Percentiles rank a stretch among this genome's conserved stretches.
Evolutionary conservation across 2,329 filamentous ascomycete species (phyloP).

Genomic region (Bertia moriformis): DNA sequence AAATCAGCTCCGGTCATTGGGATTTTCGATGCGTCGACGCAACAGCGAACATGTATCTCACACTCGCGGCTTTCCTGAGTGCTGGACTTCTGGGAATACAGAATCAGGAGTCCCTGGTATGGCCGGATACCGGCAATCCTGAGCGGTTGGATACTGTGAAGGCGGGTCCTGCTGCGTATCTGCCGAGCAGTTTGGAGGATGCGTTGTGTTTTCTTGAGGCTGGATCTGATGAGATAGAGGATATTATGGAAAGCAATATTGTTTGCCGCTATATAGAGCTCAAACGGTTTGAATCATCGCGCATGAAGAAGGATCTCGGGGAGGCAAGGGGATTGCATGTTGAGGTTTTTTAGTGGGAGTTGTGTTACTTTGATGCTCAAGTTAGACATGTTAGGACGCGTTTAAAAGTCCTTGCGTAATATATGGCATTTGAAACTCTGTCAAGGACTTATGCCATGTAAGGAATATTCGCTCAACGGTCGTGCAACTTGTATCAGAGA

Average conservation of each 20-base stretch:
- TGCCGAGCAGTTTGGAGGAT: not conserved
- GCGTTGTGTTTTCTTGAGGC: not conserved
- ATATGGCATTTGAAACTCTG: too few species aligned
- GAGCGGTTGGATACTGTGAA: not conserved
- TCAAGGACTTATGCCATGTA: too few species aligned
- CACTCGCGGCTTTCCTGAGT: slow-evolving; percentile 5
- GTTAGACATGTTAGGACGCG: too few species aligned
- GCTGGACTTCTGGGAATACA: slow-evolving; percentile 7
- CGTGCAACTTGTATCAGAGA: too few species aligned
- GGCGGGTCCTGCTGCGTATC: not conserved
- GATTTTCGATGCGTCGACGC: slow-evolving; percentile 9
- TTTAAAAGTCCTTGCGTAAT: too few species aligned
- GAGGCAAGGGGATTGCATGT: too few species aligned
- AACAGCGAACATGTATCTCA: slow-evolving; percentile 10
- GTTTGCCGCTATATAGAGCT: not conserved
- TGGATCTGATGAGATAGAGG: not conserved
- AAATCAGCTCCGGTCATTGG: slow-evolving; percentile 9
- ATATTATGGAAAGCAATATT: not conserved
- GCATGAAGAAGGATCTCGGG: too few species aligned
- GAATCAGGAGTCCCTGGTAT: not conserved
- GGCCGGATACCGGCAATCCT: not conserved
- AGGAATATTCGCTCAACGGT: too few species aligned
- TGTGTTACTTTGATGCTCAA: too few species aligned
- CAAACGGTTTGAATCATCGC: too few species aligned
- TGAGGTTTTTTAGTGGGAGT: too few species aligned